Evolutionary conservation across 2,329 filamentous ascomycete species (phyloP).

Genomic region (Aspergillus melleus): DNA sequence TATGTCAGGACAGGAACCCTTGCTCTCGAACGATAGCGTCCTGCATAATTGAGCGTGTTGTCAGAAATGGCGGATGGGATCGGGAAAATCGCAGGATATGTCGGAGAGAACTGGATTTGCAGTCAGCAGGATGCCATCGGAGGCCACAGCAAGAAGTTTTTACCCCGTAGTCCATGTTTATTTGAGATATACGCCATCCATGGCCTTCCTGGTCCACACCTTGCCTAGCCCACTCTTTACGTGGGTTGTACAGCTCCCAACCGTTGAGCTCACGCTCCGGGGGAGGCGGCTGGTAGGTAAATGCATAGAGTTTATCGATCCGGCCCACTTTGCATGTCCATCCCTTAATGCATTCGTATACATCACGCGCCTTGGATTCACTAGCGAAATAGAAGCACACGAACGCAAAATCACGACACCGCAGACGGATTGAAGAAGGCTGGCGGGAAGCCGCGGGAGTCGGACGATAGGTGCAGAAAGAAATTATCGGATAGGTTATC

Average conservation of each 20-base stretch:
- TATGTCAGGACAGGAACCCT: conserved; percentile 90
- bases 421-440: conserved; percentile 78
- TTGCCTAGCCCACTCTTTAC: conserved; percentile 81
- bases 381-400: conserved; percentile 84
- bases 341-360: conserved; percentile 80
- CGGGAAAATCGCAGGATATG: conserved; percentile 81
- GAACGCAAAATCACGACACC: conserved; percentile 91
- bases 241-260: conserved; percentile 82
- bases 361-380: conserved; percentile 73
- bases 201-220: conserved; percentile 79
- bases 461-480: conserved; percentile 74
- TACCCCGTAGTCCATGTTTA: conserved; percentile 82
- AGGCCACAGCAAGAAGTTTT: conserved; percentile 9
- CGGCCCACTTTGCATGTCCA: conserved; percentile 79
- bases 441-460: conserved; percentile 68
- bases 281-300: conserved; percentile 74
- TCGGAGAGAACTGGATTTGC: conserved; percentile 70
- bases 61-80: conserved; percentile 93
- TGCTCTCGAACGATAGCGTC: conserved; percentile 80
- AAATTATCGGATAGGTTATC: conserved; percentile 93
- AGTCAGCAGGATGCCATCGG: conserved; percentile 7
- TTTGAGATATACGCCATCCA: conserved; percentile 85
- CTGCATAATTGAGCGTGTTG: conserved; percentile 91
- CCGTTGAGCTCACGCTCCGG: conserved; percentile 74
- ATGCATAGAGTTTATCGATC: conserved; percentile 89